These are phyloP conservation scores for Verruconis gallopava DNA, from an alignment of 2,329 filamentous ascomycete genomes.

Conservation along the genomic window DNA sequence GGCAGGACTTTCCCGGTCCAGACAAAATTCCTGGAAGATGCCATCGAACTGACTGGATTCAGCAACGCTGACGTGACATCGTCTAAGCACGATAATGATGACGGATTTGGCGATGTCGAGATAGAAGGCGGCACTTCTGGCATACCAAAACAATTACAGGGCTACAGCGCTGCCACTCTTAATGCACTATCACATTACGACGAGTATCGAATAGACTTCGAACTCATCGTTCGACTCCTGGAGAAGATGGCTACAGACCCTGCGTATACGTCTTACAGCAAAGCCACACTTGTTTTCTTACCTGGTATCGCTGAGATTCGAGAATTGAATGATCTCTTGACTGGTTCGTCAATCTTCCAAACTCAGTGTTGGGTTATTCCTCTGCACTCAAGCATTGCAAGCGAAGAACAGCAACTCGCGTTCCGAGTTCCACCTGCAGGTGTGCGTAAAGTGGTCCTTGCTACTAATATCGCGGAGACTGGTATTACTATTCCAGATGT, in stretches of 20 bases:
- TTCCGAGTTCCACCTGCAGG: constrained; percentile 76
- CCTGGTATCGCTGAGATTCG: constrained; percentile 91
- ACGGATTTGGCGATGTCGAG: constrained; percentile 30
- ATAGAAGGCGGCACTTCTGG: constrained; percentile 38
- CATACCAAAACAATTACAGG: constrained; percentile 50
- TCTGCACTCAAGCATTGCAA: constrained; percentile 88
- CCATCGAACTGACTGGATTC: constrained; percentile 69
- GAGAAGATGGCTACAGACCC: constrained; percentile 59
- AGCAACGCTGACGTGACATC: constrained; percentile 33
- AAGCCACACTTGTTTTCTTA: constrained; percentile 85
- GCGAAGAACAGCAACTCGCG: constrained; percentile 88
- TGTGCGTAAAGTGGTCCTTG: constrained; percentile 81
- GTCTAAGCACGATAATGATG: constrained; percentile 29
- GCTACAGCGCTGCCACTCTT: constrained; percentile 65
- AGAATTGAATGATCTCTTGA: constrained; percentile 71
- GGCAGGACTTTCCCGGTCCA: constrained; percentile 88
- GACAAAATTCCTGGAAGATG: constrained; percentile 82
- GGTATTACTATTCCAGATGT: constrained; percentile 98
- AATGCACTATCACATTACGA: constrained; percentile 66
- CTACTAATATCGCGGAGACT: constrained; percentile 96
- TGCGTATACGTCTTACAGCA: constrained; percentile 59
- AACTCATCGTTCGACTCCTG: constrained; percentile 70
- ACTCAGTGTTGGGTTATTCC: constrained; percentile 75
- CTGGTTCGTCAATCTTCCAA: constrained; percentile 62
- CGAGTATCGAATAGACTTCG: constrained; percentile 84